Conservation (phyloP, 2,329 filamentous ascomycete genomes). For the Penicillium sp. region DNA sequence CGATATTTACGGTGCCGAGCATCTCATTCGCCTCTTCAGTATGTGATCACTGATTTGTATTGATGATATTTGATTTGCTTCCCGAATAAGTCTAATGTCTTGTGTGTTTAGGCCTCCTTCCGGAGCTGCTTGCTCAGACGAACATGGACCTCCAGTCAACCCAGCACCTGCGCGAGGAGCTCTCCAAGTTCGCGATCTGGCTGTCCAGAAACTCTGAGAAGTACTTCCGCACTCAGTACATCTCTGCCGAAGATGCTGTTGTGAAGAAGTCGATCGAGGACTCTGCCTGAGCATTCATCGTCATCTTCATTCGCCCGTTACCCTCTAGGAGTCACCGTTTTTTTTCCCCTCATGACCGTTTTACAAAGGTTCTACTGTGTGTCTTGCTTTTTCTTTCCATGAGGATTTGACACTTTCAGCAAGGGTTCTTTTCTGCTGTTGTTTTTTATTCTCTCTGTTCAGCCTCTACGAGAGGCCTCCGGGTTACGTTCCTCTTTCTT, state of each 20-base stretch:
- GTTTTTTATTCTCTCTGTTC: background rate
- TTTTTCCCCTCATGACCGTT: background rate
- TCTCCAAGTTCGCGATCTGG: constrained; percentile 85
- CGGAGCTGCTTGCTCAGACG: constrained; percentile 92
- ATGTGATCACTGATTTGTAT: constrained; percentile 39
- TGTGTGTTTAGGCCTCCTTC: constrained; percentile 71
- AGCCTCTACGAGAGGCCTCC: background rate
- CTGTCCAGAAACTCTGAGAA: constrained; percentile 73
- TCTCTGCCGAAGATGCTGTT: constrained; percentile 46
- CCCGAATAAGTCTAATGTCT: constrained; percentile 8
- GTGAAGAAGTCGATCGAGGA: constrained; percentile 23
- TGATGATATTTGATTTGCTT: background rate
- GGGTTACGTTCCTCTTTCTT: background rate
- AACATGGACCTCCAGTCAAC: constrained; percentile 97
- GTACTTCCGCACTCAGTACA: constrained; percentile 66
- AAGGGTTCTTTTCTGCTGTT: background rate
- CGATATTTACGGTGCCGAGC: constrained; percentile 91
- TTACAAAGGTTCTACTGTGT: background rate
- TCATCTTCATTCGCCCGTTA: background rate
- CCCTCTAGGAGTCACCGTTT: background rate
- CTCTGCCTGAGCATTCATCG: background rate
- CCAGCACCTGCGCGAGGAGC: constrained; percentile 82
- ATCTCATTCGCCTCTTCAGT: constrained; percentile 88
- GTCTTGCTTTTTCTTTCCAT: background rate
- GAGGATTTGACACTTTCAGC: background rate